Percentiles rank a stretch among this genome's conserved stretches.
Conservation (phyloP, 1,139 yeast species). For the Candida buenavistaensis region DNA sequence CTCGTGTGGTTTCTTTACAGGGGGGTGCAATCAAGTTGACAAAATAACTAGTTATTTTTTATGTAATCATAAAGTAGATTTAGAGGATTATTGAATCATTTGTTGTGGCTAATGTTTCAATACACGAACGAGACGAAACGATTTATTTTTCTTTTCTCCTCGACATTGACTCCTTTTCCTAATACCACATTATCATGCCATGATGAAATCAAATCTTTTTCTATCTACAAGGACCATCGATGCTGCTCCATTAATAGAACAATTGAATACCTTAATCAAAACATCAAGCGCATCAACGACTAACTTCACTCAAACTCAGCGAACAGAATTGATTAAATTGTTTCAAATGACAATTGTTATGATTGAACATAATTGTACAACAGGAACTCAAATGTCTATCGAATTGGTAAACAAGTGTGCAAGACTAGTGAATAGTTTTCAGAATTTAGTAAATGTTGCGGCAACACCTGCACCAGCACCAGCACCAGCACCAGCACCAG, state of each 20-base stretch:
- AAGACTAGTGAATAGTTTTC: constrained; percentile 2
- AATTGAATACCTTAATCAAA: constrained; percentile 1
- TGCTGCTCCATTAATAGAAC: background rate
- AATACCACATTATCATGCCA: too few species aligned
- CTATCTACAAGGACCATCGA: background rate
- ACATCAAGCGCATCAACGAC: background rate
- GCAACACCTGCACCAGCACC: background rate
- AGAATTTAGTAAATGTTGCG: constrained; percentile 1
- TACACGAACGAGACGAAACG: too few species aligned
- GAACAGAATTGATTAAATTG: constrained; percentile 7
- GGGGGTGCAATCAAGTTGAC: too few species aligned
- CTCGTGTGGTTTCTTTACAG: too few species aligned
- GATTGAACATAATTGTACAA: constrained; percentile 1
- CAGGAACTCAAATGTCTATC: background rate
- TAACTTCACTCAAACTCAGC: constrained; percentile 2
- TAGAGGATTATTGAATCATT: too few species aligned
- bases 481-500: background rate
- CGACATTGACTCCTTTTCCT: too few species aligned
- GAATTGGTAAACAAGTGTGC: background rate
- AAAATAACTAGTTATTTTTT: too few species aligned
- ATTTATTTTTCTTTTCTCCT: too few species aligned
- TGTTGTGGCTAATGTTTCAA: too few species aligned
- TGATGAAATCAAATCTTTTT: background rate
- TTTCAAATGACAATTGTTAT: constrained; percentile 6
- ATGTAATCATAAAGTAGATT: too few species aligned